A percentile compares a stretch with the other conserved stretches of the same genome.
Evolutionary conservation across 2,329 filamentous ascomycete species (phyloP).

Genomic region (Ophiostoma novo-ulmi): DNA sequence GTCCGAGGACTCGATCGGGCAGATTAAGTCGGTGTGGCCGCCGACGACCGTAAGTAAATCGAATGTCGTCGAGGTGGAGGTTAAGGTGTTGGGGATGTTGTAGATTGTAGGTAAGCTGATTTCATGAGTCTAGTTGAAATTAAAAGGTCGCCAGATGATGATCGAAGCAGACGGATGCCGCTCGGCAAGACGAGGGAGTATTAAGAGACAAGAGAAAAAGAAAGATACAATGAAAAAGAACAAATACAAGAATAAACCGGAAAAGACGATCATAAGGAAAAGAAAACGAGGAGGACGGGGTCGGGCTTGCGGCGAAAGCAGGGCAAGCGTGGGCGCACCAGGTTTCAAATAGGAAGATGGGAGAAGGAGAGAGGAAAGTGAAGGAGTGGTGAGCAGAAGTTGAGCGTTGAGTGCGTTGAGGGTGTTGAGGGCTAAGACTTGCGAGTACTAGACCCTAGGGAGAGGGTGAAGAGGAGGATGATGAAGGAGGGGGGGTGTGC

Average conservation of each 20-base stretch:
- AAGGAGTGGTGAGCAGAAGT: not conserved
- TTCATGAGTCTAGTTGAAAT: not conserved
- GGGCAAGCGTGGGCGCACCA: conserved; percentile 22
- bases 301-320: conserved; percentile 18
- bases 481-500: conserved; percentile 11
- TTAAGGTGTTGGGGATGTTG: not conserved
- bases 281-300: conserved; percentile 15
- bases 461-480: not conserved
- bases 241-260: not conserved
- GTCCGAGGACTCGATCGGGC: not conserved
- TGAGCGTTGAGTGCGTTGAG: not conserved
- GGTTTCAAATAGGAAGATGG: conserved; percentile 28
- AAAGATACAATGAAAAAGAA: not conserved
- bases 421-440: not conserved
- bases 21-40: not conserved
- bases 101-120: not conserved
- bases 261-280: conserved; percentile 3
- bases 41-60: not conserved
- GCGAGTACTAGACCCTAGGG: not conserved
- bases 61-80: not conserved
- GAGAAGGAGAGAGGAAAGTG: not conserved
- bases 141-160: not conserved
- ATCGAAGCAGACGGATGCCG: not conserved
- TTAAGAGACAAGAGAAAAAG: not conserved
- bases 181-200: not conserved